Conservation (phyloP, 75 land plant genomes). For the Pseudotsuga menziesii region DNA sequence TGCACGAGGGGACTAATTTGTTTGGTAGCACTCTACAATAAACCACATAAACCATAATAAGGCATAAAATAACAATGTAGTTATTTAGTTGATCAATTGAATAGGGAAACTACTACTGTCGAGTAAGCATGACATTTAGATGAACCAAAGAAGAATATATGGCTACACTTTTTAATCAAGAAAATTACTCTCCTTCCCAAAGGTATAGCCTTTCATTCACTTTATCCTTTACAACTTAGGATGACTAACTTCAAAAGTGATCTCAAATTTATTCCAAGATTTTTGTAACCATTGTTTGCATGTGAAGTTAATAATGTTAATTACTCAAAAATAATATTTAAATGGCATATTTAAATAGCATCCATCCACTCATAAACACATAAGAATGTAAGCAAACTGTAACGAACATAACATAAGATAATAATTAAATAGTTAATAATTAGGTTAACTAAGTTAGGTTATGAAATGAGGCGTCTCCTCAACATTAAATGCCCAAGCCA, state of each 20-base stretch:
- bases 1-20: slow-evolving; percentile 79
- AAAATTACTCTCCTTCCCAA: background rate
- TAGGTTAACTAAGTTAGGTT: no score
- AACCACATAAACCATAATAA: slow-evolving; percentile 1
- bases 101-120: background rate
- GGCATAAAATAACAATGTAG: background rate
- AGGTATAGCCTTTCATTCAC: background rate
- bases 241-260: background rate
- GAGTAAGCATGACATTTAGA: background rate
- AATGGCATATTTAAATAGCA: no score
- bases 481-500: no score
- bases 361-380: no score
- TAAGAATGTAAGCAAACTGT: no score
- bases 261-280: no score
- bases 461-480: no score
- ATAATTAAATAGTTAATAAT: no score
- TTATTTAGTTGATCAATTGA: background rate
- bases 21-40: slow-evolving; percentile 72
- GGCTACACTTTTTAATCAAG: background rate
- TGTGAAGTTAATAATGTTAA: no score
- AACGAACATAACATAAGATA: no score
- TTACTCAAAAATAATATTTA: no score
- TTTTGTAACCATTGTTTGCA: no score
- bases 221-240: background rate
- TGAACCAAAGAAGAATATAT: background rate